Evolutionary conservation across 129 eudicot species (phyloP).

Genomic region (Pulicaria dysenterica): DNA sequence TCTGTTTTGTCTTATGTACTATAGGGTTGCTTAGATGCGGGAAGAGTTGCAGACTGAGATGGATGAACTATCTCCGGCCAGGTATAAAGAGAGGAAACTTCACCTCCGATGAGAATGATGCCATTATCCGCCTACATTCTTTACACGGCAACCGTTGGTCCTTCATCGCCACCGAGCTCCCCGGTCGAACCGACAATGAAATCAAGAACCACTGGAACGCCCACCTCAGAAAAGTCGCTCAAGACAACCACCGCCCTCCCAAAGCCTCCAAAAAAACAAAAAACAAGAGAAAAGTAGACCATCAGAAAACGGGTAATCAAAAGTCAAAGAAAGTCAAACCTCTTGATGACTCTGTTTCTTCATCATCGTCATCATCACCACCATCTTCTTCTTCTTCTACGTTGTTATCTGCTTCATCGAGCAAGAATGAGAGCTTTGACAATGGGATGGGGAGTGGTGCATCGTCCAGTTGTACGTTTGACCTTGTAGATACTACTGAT

Average conservation of each 20-base stretch:
- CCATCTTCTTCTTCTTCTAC: not conserved
- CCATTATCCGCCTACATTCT: conserved; percentile 33
- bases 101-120: conserved; percentile 38
- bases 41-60: conserved; percentile 48
- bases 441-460: conserved; percentile 21
- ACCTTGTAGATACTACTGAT: conserved; percentile 2
- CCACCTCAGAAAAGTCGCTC: conserved; percentile 25
- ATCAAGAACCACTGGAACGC: conserved; percentile 49
- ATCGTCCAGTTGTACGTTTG: conserved; percentile 27
- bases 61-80: conserved; percentile 49
- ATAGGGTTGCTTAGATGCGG: conserved; percentile 46
- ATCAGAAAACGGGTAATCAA: not conserved
- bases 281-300: not conserved
- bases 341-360: not conserved
- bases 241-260: not conserved
- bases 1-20: not conserved
- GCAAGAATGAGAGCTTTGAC: conserved; percentile 12
- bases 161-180: conserved; percentile 35
- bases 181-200: conserved; percentile 46
- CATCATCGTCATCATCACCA: too few relatives aligned
- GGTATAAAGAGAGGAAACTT: conserved; percentile 51
- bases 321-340: conserved; percentile 29
- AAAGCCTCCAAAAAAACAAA: not conserved
- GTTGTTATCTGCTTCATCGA: not conserved
- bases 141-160: conserved; percentile 48